phyloP scores from a whole-genome alignment of 1,139 yeast species.

The Citeromyces hawaiiensis region DNA sequence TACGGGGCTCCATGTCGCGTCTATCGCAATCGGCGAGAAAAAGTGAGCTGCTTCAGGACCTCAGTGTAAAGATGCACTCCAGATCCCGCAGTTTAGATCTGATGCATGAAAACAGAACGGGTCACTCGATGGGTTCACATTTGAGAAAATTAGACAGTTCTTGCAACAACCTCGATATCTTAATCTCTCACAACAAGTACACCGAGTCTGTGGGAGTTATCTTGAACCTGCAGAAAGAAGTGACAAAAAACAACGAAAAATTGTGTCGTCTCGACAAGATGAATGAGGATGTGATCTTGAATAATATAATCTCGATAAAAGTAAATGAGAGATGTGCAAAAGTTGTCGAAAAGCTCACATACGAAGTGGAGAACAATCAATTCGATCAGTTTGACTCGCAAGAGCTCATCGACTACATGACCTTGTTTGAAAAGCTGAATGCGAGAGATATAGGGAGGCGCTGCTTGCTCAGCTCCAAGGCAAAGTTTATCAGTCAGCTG shows the following conservation, averaged over 20 bases:
- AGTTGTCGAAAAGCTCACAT: background rate
- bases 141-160: constrained; percentile 46
- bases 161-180: constrained; percentile 55
- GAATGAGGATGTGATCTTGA: constrained; percentile 2
- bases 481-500: constrained; percentile 27
- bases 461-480: constrained; percentile 30
- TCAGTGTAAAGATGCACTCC: constrained; percentile 41
- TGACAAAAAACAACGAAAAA: constrained; percentile 1
- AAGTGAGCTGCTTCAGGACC: constrained; percentile 28
- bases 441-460: constrained; percentile 28
- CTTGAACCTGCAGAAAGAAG: constrained; percentile 22
- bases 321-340: constrained; percentile 3
- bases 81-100: constrained; percentile 38
- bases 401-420: background rate
- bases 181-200: constrained; percentile 48
- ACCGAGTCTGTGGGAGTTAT: constrained; percentile 40
- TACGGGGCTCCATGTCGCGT: constrained; percentile 30
- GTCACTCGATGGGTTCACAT: constrained; percentile 15
- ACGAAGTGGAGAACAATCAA: background rate
- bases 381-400: background rate
- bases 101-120: constrained; percentile 14
- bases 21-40: constrained; percentile 19
- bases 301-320: constrained; percentile 3
- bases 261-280: constrained; percentile 1
- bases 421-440: constrained; percentile 1